Evolutionary conservation across 176 grass and related monocot genomes (phyloP), one percentile per base, ranked within the genome.

Genomic region (Alloteropsis semialata): DNA sequence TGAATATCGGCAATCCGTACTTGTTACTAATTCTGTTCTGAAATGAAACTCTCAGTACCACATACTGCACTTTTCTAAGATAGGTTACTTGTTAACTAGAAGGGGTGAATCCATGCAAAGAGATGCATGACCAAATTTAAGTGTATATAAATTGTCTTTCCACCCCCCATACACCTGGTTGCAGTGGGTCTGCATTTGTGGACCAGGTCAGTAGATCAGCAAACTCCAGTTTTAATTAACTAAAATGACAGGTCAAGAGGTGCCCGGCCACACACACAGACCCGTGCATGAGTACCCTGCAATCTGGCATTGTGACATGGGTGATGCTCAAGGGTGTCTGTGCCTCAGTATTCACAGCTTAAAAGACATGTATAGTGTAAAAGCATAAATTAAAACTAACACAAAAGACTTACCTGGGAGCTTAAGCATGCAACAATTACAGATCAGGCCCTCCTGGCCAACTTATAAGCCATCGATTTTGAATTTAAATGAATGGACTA

Each of bases 41-140:
- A 68, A 50, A 81, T 64, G 10, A 73, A 84, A 49, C 59, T 80
- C 4, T 36, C 37, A 75, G 22, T 27, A 70, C 48, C 16, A 42
- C 2, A 5, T 65, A 72, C 9, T 70, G 16, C 53, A 83, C 33
- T 57, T 72, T 50, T 64, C 22, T 16, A 37, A 44, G 21, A 1
- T 79, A 45, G 46, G 39, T 32, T 71, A 65, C 30, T 39, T 69
- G 25, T 29, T 70, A 61, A 63, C 39, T 78, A 78, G 24, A 77
- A 44, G 25, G 24, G 38, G 16, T 15, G 17, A 17, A 32, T 61
- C 56, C 39, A 32, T 62, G 56, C 9, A 6, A 28, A 77, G 27
- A 48, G 58, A 18, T 78, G 56, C 58, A 22, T 63, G 42, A 33
- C 42, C 43, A 36, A 49, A 30, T 19, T 33, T 24, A 9, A 32